A percentile compares a stretch with the other conserved stretches of the same genome.
Evolutionary conservation across 805 yeast genomes (phyloP).

Genomic region (Wickerhamiella bombiphila): DNA sequence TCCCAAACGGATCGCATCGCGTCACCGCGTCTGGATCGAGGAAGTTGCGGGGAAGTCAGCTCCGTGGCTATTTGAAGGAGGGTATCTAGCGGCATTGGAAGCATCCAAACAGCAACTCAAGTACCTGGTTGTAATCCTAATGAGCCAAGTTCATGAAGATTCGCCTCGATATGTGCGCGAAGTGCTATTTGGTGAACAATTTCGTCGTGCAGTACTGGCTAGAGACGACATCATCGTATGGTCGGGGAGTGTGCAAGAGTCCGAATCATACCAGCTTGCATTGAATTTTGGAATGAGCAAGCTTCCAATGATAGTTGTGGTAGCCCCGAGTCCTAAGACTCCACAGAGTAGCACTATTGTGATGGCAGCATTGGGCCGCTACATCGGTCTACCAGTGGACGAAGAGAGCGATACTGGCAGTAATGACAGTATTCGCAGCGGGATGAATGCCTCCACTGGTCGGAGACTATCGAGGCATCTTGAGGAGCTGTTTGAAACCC

Average conservation of each 20-base stretch:
- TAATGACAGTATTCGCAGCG: too few species aligned
- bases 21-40: constrained; percentile 38
- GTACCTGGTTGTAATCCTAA: constrained; percentile 60
- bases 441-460: background rate
- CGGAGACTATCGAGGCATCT: constrained; percentile 26
- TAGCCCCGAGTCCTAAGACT: constrained; percentile 46
- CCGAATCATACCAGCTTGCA: constrained; percentile 75
- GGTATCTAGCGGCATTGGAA: constrained; percentile 67
- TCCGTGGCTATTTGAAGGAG: constrained; percentile 37
- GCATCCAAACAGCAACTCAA: constrained; percentile 53
- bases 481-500: constrained; percentile 35
- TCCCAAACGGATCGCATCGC: constrained; percentile 39
- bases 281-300: constrained; percentile 54
- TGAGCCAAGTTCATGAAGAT: constrained; percentile 57
- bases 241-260: constrained; percentile 75
- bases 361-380: constrained; percentile 42
- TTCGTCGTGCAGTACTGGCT: constrained; percentile 20
- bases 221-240: constrained; percentile 50
- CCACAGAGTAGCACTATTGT: constrained; percentile 30
- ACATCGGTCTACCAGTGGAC: constrained; percentile 8
- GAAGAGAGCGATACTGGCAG: constrained; percentile 24
- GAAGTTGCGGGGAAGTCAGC: constrained; percentile 26
- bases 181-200: constrained; percentile 20
- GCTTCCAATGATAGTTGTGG: constrained; percentile 69
- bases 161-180: constrained; percentile 37